Percentiles rank a stretch among this genome's conserved stretches.
Evolutionary conservation across 2,329 filamentous ascomycete species (phyloP).

Genomic region (Colletotrichum simmondsii): DNA sequence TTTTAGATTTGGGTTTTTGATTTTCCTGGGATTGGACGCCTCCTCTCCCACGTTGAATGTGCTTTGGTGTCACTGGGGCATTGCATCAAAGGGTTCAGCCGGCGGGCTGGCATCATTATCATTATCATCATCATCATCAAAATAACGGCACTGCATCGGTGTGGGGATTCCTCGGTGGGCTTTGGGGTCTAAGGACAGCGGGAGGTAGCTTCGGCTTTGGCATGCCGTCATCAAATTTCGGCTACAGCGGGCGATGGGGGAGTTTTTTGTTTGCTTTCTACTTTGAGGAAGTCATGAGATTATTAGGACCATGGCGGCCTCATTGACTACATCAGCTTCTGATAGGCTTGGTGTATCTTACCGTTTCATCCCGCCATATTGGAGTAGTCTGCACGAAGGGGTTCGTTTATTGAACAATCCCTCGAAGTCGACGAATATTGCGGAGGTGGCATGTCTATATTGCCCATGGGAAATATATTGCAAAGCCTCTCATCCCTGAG

Average conservation of each 20-base stretch:
- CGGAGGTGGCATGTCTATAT: neutral
- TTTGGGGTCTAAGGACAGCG: neutral
- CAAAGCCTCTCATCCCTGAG: neutral
- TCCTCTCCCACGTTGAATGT: conserved; percentile 13
- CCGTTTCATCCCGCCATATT: neutral
- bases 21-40: conserved; percentile 13
- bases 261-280: conserved; percentile 6
- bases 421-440: neutral
- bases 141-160: conserved; percentile 21
- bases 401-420: neutral
- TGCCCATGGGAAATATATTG: neutral
- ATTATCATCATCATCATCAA: conserved; percentile 10
- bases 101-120: conserved; percentile 24
- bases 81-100: conserved; percentile 20
- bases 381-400: neutral
- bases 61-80: conserved; percentile 21
- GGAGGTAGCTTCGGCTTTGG: conserved; percentile 9
- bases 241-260: conserved; percentile 24
- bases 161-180: neutral
- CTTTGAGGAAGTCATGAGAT: conserved; percentile 13
- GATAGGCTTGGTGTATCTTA: neutral
- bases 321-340: neutral
- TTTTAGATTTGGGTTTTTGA: neutral
- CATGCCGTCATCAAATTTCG: neutral
- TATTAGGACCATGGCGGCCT: conserved; percentile 11